Conservation (phyloP, 129 eudicot genomes). For the Tagetes erecta region DNA sequence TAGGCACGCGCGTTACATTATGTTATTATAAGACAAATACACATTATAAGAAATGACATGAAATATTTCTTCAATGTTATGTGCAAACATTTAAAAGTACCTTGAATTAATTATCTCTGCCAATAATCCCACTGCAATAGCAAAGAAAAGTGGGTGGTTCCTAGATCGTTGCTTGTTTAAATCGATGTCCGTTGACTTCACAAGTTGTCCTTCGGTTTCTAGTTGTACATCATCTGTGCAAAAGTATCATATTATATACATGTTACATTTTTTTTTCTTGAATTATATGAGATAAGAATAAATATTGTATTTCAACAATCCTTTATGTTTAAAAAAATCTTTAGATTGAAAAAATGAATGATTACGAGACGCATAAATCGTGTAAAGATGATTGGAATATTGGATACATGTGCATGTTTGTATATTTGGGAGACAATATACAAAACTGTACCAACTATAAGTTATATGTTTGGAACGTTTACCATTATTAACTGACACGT, state of each 20-base stretch:
- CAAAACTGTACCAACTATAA: neutral
- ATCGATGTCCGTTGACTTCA: conserved; percentile 33
- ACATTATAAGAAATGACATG: neutral
- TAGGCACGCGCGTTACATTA: neutral
- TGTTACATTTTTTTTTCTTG: too few relatives aligned
- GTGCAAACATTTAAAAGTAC: conserved; percentile 34
- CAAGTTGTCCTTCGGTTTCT: conserved; percentile 41
- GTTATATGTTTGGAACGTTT: conserved; percentile 8
- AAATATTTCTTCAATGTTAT: neutral
- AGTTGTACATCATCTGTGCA: conserved; percentile 42
- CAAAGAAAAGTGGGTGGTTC: conserved; percentile 83
- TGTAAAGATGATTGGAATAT: too few relatives aligned
- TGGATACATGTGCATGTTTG: neutral
- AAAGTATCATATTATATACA: neutral
- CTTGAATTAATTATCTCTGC: conserved; percentile 95
- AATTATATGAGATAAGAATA: too few relatives aligned
- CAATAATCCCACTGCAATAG: conserved; percentile 80
- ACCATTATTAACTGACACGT: conserved; percentile 38
- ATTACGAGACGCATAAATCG: too few relatives aligned
- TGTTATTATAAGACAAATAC: neutral
- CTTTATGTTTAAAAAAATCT: too few relatives aligned
- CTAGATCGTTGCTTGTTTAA: conserved; percentile 47
- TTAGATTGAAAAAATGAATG: too few relatives aligned
- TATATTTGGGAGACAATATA: conserved; percentile 9
- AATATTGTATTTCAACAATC: too few relatives aligned